Base-by-base conservation (phyloP, 495 filamentous ascomycete genomes). In the Hyaloscypha variabilis region DNA sequence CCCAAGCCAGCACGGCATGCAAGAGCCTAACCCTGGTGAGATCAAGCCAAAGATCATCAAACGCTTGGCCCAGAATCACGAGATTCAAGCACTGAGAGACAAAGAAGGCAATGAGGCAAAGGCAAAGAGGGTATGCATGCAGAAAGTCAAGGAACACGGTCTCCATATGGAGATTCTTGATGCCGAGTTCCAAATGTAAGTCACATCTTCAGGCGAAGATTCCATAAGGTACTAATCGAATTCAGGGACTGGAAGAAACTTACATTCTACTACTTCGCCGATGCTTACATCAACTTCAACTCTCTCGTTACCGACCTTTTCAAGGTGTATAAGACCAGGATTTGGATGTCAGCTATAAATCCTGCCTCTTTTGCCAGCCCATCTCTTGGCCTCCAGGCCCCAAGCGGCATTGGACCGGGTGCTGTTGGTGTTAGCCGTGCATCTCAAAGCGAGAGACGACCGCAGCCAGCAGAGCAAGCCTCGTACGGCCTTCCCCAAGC, bases 291-390 rank as follows among this genome's bases (percentile, higher is more conserved):
- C 82, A 97, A 98, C 77, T 99, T 99, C 82, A 99, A 98, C 76
- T 91, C 91, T 0, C 85, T 99, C 21, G 94, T 99, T 64, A 97
- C 93, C 0, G 96, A 98, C 75, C 83, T 99, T 25, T 99, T 98
- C 83, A 97, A 97, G 74, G 93, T 97, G 64, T 99, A 97, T 81
- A 99, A 99, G 80, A 97, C 94, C 23, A 87, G 95, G 60, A 98
- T 99, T 73, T 99, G 95, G 95, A 97, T 99, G 93, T 97, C 93
- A 6, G 94, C 95, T 8, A 96, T 99, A 79, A 99, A 99, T 72
- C 96, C 95, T 3, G 95, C 95, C 8, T 97, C 94, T 2, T 97
- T 97, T 75, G 92, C 93, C n/a, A 94, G 91, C 59, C 91, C 91
- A 4, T 81, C 85, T 28, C 79, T 90, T 55, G 88, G 90, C 30